These are phyloP conservation scores for Tillandsia leiboldiana DNA, from an alignment of 176 grass and related monocot genomes.

Conservation along the genomic window DNA sequence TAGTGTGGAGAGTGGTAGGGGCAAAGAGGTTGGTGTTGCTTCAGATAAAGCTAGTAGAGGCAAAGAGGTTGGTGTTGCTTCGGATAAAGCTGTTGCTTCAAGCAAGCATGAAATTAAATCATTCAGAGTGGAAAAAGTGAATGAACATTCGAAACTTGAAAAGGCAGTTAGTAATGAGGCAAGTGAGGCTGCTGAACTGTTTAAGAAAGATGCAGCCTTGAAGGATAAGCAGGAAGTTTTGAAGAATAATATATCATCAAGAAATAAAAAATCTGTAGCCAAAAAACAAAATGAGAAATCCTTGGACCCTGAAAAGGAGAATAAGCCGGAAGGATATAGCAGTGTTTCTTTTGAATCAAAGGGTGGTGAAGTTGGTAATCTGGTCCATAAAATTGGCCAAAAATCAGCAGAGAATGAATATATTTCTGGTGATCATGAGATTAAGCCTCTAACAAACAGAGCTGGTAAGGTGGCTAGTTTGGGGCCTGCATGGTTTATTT, in stretches of 20 bases:
- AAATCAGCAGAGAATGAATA: conserved; percentile 16
- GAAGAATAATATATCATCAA: conserved; percentile 21
- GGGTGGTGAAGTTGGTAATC: not conserved
- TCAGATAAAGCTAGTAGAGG: conserved; percentile 6
- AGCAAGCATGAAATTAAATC: conserved; percentile 7
- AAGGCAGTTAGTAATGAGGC: conserved; percentile 15
- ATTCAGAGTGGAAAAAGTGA: conserved; percentile 13
- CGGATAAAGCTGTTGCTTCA: not conserved
- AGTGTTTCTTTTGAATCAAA: conserved; percentile 19
- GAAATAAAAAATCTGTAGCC: conserved; percentile 32
- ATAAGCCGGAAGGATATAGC: conserved; percentile 25
- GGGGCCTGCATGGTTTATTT: conserved; percentile 52
- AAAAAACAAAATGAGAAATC: conserved; percentile 19
- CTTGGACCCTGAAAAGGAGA: conserved; percentile 56
- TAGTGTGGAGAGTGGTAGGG: conserved; percentile 5
- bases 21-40: conserved; percentile 11
- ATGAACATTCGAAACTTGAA: not conserved
- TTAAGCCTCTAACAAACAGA: conserved; percentile 19
- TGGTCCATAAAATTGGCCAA: conserved; percentile 14
- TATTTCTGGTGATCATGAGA: conserved; percentile 1
- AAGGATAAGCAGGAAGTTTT: conserved; percentile 19
- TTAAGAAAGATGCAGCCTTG: not conserved
- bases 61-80: conserved; percentile 9
- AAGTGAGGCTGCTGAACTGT: conserved; percentile 24
- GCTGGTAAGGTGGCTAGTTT: conserved; percentile 7